Evolutionary conservation across 2,329 filamentous ascomycete species (phyloP).

Genomic region (Parafenestella ontariensis): DNA sequence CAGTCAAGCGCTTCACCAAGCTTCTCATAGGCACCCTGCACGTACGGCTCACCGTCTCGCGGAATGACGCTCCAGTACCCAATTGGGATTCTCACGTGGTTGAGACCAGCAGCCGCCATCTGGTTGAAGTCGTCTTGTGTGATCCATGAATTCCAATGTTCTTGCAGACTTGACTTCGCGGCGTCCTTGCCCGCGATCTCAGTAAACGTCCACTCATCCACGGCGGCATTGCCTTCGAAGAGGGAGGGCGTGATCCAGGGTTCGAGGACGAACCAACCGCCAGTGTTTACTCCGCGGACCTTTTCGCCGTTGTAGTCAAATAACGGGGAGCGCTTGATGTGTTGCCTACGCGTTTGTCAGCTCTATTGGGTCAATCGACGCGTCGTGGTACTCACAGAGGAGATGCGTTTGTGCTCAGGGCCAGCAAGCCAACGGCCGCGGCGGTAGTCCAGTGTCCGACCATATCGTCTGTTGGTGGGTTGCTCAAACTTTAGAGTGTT

Average conservation of each 20-base stretch:
- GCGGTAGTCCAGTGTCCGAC: constrained; percentile 32
- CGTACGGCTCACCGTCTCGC: constrained; percentile 63
- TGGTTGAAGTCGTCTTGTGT: constrained; percentile 62
- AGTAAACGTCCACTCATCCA: constrained; percentile 65
- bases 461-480: constrained; percentile 30
- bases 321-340: constrained; percentile 42
- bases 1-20: constrained; percentile 66
- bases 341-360: constrained; percentile 19
- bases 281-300: constrained; percentile 70
- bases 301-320: constrained; percentile 63
- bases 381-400: constrained; percentile 32
- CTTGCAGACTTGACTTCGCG: constrained; percentile 56
- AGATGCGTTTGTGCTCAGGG: constrained; percentile 38
- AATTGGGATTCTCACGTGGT: constrained; percentile 70
- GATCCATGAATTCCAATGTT: constrained; percentile 68
- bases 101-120: constrained; percentile 65
- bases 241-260: constrained; percentile 70
- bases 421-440: constrained; percentile 39
- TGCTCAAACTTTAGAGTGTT: constrained; percentile 10
- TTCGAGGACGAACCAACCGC: constrained; percentile 70
- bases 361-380: background rate
- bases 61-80: constrained; percentile 70
- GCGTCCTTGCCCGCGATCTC: constrained; percentile 58
- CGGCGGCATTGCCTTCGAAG: constrained; percentile 61
- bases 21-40: constrained; percentile 66